Base-by-base conservation (phyloP, 2,329 filamentous ascomycete species). In the Trichoderma endophyticum region DNA sequence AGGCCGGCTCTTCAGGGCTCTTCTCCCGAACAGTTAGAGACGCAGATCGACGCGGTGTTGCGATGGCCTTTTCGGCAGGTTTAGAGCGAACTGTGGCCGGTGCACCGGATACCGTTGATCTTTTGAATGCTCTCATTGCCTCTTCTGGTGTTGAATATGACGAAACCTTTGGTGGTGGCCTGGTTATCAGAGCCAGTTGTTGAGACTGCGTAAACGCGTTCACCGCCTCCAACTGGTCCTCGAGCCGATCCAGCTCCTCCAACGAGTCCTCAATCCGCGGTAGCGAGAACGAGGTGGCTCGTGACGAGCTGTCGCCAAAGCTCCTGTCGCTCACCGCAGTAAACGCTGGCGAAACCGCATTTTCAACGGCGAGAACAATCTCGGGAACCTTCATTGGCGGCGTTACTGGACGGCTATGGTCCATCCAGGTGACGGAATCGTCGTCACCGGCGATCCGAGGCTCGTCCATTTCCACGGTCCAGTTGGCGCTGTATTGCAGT, bases 231-330 rank as follows among this genome's bases (percentile, higher is more conserved):
- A 91, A 82, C 64, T 90, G 84, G 36, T 91, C 89, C 74, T 91
- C 88, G 18, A 91, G 82, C 73, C 84, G 83, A 76, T 91, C 89
- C 24, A 91, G 82, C 73, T 88, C 88, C 77, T 90, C 89, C 9
- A 91, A 81, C 2, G 89, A 90, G 77, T 91, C 89, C 77, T 91
- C 89, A 64, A 91, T 91, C 21, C 88, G 86, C 30, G 85, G 81
- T 14, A 83, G 80, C 1, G 75, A 82, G 73, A 76, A 79, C 6
- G 79, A 81, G 0, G 77, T 79, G 6, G 77, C 68, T 32, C 75
- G 75, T 28, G 80, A 80, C 21, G 79, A 79, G n/a, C 73, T 75
- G 14, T 81, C 78, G 11, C 80, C 77, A 73, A 83, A 81, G 62
- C 78, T 82, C 73, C 76, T 75, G 60, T 81, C 76, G 70, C 80